Conservation (phyloP, 306 rosid genomes). For the Crataegus laevigata region DNA sequence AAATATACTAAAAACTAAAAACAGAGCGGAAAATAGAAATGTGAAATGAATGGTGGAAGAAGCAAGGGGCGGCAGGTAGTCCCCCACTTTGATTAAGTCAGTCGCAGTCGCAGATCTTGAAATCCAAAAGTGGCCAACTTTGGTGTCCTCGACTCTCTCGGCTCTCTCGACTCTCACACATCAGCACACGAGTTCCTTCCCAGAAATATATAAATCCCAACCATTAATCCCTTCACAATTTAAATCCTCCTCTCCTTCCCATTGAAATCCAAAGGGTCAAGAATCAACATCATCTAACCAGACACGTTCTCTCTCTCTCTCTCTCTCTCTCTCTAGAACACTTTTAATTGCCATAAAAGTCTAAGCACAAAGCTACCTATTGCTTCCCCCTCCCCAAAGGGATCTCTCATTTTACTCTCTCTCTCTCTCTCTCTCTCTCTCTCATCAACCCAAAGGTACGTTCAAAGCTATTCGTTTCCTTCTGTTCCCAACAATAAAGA, state of each 20-base stretch:
- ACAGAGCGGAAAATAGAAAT: background rate
- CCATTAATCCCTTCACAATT: background rate
- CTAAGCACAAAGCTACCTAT: background rate
- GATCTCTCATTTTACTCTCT: background rate
- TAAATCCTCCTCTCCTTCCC: background rate
- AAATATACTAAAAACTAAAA: background rate
- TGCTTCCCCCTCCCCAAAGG: background rate
- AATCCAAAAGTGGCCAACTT: background rate
- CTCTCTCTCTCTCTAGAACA: background rate
- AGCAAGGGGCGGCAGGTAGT: background rate
- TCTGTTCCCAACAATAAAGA: background rate
- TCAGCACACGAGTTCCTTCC: background rate
- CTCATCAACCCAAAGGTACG: background rate
- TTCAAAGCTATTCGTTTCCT: background rate
- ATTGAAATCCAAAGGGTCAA: background rate
- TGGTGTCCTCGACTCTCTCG: background rate
- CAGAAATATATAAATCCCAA: background rate
- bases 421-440: constrained; percentile 5
- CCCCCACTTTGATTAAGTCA: background rate
- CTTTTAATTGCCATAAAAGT: background rate
- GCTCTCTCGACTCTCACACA: background rate
- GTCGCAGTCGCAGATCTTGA: background rate
- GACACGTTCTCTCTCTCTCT: background rate
- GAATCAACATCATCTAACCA: background rate
- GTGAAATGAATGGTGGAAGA: background rate